Evolutionary conservation across 208 protist species (phyloP), one percentile per base, ranked within the genome.

Genomic region (Novymonas esmeraldas): DNA sequence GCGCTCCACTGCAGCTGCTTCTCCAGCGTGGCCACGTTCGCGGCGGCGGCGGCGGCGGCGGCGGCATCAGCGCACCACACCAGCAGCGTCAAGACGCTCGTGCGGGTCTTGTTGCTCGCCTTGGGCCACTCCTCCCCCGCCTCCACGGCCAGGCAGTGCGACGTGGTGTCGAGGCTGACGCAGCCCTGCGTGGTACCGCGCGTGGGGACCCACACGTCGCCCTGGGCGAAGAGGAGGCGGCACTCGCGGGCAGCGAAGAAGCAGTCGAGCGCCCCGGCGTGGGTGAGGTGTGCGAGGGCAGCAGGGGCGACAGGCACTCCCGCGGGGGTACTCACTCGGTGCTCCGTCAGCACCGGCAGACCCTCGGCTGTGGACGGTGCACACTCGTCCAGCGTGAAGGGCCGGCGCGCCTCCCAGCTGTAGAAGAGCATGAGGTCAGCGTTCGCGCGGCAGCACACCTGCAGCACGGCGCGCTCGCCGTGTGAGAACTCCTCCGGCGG

Each of bases 131-230:
- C 50, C 20, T 80, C 61, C 29, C 84, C 82, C 16, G 76, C 78
- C 52, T 85, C 80, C 55, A 89, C 59, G 22, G 55, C 38, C n/a
- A 92, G 54, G 71, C 85, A 89, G 26, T 78, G 67, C 24, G 61
- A 76, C 20, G 41, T 34, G 26, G 52, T 56, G 34, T 92, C 78
- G 11, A 87, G 73, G 18, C 50, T 64, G 36, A 87, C 59, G 10
- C 64, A 48, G 14, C 73, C 78, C 49, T 74, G 59, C 52, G 51
- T 48, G 6, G 73, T 29, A 13, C 75, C 64, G 20, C 81, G 84
- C 39, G 75, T 83, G 3, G 70, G 74, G 2, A 87, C 34, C 84
- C 84, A 90, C 46, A 81, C 78, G 18, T 77, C 66, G 22, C 79
- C 84, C 34, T 80, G 45, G 39, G 70, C 70, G 48, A 74, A 75